Conservation (phyloP, 106 monocot species). For the Agapanthus africanus region DNA sequence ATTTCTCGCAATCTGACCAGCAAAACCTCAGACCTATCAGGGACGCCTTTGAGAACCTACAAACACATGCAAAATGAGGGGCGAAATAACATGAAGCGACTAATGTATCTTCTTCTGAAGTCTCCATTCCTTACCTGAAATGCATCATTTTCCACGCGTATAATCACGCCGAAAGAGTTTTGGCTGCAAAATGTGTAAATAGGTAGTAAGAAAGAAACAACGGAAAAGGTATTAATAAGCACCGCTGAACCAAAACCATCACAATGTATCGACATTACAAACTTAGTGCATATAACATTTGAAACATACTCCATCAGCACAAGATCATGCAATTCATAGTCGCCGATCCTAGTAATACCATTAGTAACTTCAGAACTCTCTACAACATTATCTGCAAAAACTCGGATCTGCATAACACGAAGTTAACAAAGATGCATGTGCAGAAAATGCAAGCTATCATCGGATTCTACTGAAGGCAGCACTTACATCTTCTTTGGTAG, state of each 20-base stretch:
- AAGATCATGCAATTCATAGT: constrained; percentile 96
- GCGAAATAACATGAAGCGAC: not conserved
- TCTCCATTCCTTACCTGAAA: constrained; percentile 59
- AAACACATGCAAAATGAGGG: not conserved
- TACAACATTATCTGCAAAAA: constrained; percentile 98
- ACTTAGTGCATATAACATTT: not conserved
- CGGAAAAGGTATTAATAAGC: not conserved
- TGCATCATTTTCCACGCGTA: constrained; percentile 89
- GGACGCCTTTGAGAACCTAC: constrained; percentile 92
- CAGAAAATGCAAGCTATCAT: not conserved
- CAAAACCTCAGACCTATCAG: constrained; percentile 89
- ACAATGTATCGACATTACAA: too few species aligned
- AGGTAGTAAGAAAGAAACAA: not conserved
- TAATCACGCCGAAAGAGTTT: constrained; percentile 84
- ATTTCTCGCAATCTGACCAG: constrained; percentile 90
- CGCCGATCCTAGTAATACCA: constrained; percentile 82
- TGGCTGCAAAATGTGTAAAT: constrained; percentile 55
- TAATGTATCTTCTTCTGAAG: constrained; percentile 4
- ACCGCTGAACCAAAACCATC: too few species aligned
- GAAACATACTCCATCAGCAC: constrained; percentile 78
- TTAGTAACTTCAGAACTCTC: constrained; percentile 97
- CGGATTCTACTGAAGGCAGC: not conserved
- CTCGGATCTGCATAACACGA: constrained; percentile 74
- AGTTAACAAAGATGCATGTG: not conserved
- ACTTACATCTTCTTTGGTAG: constrained; percentile 90